Conservation (phyloP, 2,329 filamentous ascomycete genomes). For the Hypoxylon sp. region DNA sequence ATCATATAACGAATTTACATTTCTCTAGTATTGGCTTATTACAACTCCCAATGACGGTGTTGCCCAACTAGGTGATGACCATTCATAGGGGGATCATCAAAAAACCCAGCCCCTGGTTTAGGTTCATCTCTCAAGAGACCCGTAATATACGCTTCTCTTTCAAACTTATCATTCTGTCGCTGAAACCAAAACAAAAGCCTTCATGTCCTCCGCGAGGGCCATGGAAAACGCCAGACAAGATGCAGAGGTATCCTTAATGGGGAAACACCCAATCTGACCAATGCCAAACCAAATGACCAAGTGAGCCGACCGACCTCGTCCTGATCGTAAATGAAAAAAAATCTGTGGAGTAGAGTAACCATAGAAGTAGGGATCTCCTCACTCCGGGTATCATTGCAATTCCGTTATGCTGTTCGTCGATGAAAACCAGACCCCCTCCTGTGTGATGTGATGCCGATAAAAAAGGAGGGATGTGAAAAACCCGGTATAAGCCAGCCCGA, state of each 20-base stretch:
- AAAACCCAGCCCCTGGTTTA: not conserved
- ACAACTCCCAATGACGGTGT: conserved; percentile 12
- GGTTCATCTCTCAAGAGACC: not conserved
- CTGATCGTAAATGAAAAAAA: conserved; percentile 38
- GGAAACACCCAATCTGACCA: conserved; percentile 31
- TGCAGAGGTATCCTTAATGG: conserved; percentile 47
- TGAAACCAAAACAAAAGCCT: conserved; percentile 30
- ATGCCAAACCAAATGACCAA: conserved; percentile 34
- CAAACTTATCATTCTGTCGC: conserved; percentile 13
- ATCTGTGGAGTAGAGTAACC: conserved; percentile 50
- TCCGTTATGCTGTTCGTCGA: conserved; percentile 49
- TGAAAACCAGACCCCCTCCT: conserved; percentile 36
- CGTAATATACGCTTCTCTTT: not conserved
- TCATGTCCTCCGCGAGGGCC: conserved; percentile 43
- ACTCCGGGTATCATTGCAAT: conserved; percentile 53
- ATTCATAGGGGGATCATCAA: not conserved
- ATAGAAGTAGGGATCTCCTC: conserved; percentile 43
- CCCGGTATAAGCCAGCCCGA: conserved; percentile 20
- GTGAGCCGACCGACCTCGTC: conserved; percentile 30
- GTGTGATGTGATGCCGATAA: conserved; percentile 37
- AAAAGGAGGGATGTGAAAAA: conserved; percentile 4
- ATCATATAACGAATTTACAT: not conserved
- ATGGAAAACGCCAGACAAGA: conserved; percentile 46
- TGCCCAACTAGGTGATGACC: too few species aligned
- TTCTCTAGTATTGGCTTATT: conserved; percentile 14